These are phyloP conservation scores for Dendrobium officinale DNA, from an alignment of 106 monocot species.

Conservation along the genomic window DNA sequence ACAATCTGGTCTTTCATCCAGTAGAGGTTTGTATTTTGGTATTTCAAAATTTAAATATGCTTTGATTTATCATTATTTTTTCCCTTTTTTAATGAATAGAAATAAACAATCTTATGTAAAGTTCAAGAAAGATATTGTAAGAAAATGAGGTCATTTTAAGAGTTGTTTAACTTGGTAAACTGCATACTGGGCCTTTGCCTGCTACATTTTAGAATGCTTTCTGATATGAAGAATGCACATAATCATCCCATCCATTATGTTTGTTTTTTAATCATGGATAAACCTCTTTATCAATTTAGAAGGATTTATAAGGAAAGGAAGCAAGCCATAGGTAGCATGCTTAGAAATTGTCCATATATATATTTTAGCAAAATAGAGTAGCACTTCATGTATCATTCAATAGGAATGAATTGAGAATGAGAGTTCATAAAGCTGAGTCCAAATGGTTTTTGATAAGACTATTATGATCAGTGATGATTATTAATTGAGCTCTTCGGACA, in stretches of 20 bases:
- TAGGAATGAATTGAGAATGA: background rate
- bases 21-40: constrained; percentile 24
- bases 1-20: constrained; percentile 98
- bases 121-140: background rate
- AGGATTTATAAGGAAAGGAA: background rate
- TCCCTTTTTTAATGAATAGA: background rate
- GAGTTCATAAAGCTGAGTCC: background rate
- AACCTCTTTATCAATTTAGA: background rate
- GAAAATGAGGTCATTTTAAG: background rate
- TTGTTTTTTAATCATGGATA: background rate
- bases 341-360: background rate
- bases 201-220: background rate
- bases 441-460: background rate
- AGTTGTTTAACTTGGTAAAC: background rate
- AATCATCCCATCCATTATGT: background rate
- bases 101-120: background rate
- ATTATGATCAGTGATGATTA: background rate
- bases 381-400: no score
- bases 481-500: background rate
- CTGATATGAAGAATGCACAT: background rate
- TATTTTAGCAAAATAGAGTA: no score
- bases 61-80: background rate
- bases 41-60: background rate
- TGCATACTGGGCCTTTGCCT: background rate
- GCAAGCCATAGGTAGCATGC: background rate